Evolutionary conservation across 1,139 yeast species (phyloP), one percentile per base, ranked within the genome.

Genomic region (Scheffersomyces quercinus): DNA sequence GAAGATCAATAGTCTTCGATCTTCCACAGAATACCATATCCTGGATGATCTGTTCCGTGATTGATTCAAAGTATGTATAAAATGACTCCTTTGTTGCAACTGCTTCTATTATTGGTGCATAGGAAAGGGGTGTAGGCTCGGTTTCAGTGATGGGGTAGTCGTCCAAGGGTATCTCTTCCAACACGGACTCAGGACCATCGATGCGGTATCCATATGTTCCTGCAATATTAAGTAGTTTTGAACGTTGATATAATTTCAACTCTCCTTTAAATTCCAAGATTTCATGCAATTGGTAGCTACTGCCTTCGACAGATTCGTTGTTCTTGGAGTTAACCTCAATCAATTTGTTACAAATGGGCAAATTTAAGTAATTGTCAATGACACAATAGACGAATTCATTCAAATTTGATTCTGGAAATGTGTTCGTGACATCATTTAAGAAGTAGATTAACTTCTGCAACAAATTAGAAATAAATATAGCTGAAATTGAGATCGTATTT

Each of bases 1-100:
- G 67, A 6, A 85, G 73, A 55, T 87, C 93, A 8, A 87, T 82
- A 0, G 90, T 75, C 50, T 91, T 75, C 9, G 81, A 76, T 48
- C 85, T 65, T 12, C 67, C 71, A 30, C 83, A 73, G 11, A 58
- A 54, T 5, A 75, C 70, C 54, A 78, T 81, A 44, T 78, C 77
- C 29, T 67, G 64, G 29, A 79, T 72, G 1, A 79, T 59, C 28
- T 39, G 59, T 34, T 70, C 73, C 0, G 85, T 82, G 4, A 76
- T 51, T 3, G 56, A 48, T 46, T 75, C 68, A 48, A 67, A 68
- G 10, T 49, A 44, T 5, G 47, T 49, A 37, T 54, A 55, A 46
- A 53, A 70, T 1, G 52, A 16, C 0, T 50, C 49, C 44, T 65
- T 54, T 13, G 48, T 40, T 8, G 40, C 34, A 7, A 67, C 45